phyloP scores from a whole-genome alignment of 768 basidiomycete genomes.

The Russula brevipes region DNA sequence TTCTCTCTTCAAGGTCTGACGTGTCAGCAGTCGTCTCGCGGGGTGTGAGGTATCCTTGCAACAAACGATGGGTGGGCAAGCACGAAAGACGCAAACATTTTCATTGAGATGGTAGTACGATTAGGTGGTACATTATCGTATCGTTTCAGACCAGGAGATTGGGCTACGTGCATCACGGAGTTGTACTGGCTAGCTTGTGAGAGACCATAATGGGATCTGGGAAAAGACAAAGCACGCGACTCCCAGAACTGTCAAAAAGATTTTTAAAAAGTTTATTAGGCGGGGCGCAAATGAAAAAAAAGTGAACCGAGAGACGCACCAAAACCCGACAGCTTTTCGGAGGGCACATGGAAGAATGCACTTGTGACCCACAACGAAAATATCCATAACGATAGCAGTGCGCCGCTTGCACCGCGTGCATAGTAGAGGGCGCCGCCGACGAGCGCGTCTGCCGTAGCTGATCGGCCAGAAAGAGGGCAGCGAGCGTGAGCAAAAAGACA shows the following conservation, averaged over 20 bases:
- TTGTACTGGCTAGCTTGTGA: background rate
- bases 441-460: constrained; percentile 56
- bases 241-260: constrained; percentile 35
- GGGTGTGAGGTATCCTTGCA: too few species aligned
- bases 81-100: background rate
- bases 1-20: too few species aligned
- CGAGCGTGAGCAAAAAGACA: constrained; percentile 81
- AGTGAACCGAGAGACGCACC: constrained; percentile 45
- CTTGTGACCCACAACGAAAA: constrained; percentile 76
- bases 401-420: constrained; percentile 44
- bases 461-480: constrained; percentile 70
- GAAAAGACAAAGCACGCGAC: constrained; percentile 35
- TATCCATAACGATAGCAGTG: constrained; percentile 58
- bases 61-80: too few species aligned
- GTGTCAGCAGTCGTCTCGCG: too few species aligned
- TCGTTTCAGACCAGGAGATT: background rate
- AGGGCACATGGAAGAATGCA: constrained; percentile 85
- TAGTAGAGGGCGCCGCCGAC: constrained; percentile 36
- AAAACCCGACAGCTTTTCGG: constrained; percentile 84
- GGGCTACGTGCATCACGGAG: background rate
- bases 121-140: background rate
- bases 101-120: too few species aligned
- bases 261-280: background rate
- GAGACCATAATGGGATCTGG: constrained; percentile 25
- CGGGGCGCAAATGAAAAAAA: too few species aligned